Base-by-base conservation (phyloP, 2,329 filamentous ascomycete genomes). In the Rosellinia necatrix region DNA sequence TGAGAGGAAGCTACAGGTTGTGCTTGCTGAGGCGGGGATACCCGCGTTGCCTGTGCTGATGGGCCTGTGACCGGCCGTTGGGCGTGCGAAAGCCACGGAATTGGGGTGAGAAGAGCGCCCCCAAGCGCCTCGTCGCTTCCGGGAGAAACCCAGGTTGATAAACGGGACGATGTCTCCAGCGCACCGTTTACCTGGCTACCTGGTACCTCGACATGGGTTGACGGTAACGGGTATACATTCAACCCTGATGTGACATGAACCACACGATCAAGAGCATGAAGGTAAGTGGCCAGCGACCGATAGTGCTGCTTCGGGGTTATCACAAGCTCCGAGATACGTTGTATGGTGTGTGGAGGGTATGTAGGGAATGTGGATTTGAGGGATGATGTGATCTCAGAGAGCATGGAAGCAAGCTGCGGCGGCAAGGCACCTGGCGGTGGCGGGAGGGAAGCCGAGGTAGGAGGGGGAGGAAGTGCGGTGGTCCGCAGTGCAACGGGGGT, bases 71-170 rank as follows among this genome's bases (percentile, higher is more conserved):
- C 58, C 2, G 63, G 60, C 17, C 66, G 63, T 25, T 69, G 69
- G 49, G 67, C 68, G 35, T 62, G 62, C 17, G 71, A 63, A 47
- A 97, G 77, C 94, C 94, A 99, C 0, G 92, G 90, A 54, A 99
- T 97, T 0, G 93, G 94, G 1, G 93, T 97, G 46, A 99, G 79
- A 15, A 97, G 79, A 0, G 94, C 94, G 6, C 94, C 94, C 19
- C 93, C 93, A 1, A 97, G 78, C 10, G 88, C 89, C 71, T 97
- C 93, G 66, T 97, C 93, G 44, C 89, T 91, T 2, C 91, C 92
- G 6, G 93, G 76, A 0, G 74, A 71, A 10, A 76, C 72, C 51
- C 62, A 70, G 7, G 74, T 71, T 2, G 70, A 69, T 1, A 70
- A 64, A 2, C 73, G 64, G n/a, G 69, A 71, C 60, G 74, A 73